Evolutionary conservation across 2,329 filamentous ascomycete genomes (phyloP), one percentile per base, ranked within the genome.

Genomic region (Chrysoporthe puriensis): DNA sequence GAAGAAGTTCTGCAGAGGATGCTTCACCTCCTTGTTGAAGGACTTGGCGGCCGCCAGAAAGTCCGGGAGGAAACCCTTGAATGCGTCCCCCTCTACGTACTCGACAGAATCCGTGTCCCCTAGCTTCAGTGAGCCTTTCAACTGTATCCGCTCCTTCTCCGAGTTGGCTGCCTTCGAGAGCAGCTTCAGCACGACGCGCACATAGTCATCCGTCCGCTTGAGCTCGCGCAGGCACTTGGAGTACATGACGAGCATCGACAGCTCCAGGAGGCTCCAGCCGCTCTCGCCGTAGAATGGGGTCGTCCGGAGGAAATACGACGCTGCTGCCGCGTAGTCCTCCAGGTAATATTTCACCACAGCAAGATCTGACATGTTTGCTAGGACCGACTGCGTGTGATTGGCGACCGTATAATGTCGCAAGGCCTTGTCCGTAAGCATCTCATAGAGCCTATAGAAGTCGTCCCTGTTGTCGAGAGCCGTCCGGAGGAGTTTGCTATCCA

Each of bases 201-300:
- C 88, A 73, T 94, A 96, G 70, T 97, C 93, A 63, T 95, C 91
- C 69, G 89, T 88, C 16, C 89, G 88, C 61, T 91, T 84, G 40
- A 97, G 85, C 72, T 92, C 86, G 71, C 91, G 90, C 40, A 99
- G 84, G 76, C 94, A 98, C 61, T 87, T 86, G 0, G 92, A 88
- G 76, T 97, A 96, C 84, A 97, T 91, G 71, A 92, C 87, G 6
- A 98, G 84, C 86, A 97, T 92, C 0, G 91, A 91, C 3, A 93
- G 82, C 75, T 98, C 94, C 14, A 97, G 83, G 0, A 90, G 82
- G 64, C 86, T 88, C 94, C 96, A 98, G 58, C 90, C 87, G 66
- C 86, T 89, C 66, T 90, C 88, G 0, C 90, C 91, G 73, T 96
- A 97, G 70, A 92, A 91, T 0, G 91, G 90, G 0, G 92, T 90